Evolutionary conservation across 2,329 filamentous ascomycete species (phyloP), one percentile per base, ranked within the genome.

Genomic region (Paecilomyces sp.): DNA sequence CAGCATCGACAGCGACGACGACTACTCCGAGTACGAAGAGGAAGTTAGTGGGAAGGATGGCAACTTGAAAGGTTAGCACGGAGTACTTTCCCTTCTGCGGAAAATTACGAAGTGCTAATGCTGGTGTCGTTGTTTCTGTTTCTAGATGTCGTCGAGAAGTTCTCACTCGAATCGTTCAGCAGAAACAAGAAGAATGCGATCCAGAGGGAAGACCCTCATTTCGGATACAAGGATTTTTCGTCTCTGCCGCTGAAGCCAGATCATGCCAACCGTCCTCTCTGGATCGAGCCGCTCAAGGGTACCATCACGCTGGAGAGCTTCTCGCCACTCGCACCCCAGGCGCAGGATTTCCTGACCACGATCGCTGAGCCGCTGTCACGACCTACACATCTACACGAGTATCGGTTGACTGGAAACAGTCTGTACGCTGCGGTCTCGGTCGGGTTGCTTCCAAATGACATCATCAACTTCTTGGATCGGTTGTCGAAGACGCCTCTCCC

Each of bases 361-460:
- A 93, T 99, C 66, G 91, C 93, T 63, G 93, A 99, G 77, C 94
- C 93, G 18, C 81, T 93, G 61, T 97, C 92, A 36, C 87, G 93
- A 61, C 93, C 94, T 60, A 89, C 87, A 4, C 93, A 92, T 70
- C 85, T 97, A 64, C 94, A 97, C 79, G 93, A 99, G 76, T 97
- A 97, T 75, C 85, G 88, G 59, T 83, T 99, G 68, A 97, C 92
- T 1, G 87, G 90, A 25, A 92, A 97, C 76, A 96, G 91, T 75
- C 81, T 99, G 58, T 97, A 97, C 75, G 93, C 94, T 31, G 94
- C 94, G 50, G 91, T 97, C 3, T 96, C 92, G 6, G 92, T 97
- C 61, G 94, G 94, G n/a, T 79, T 97, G 61, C 88, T 90, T 57
- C 91, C 91, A 22, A 82, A 89, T 57, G 92, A 97, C 73, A 97